These are phyloP conservation scores for Chlamydomonas incerta DNA, from an alignment of 139 green algal species.

Conservation along the genomic window DNA sequence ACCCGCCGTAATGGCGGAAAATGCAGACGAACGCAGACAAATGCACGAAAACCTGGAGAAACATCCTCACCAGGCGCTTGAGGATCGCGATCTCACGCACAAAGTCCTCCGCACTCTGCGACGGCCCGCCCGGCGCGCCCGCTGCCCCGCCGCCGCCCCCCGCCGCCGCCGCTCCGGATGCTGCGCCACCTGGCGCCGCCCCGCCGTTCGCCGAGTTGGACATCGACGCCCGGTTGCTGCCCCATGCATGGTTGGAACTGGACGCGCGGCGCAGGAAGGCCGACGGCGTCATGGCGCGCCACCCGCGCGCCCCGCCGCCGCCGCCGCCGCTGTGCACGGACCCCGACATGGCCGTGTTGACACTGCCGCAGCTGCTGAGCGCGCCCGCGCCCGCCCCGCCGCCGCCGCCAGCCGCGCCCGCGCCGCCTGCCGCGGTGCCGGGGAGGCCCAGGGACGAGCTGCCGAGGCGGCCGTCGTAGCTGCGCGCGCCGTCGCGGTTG, in stretches of 20 bases:
- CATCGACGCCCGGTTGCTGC: background rate
- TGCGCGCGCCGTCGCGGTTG: conserved; percentile 13
- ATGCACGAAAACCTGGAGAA: too few species aligned
- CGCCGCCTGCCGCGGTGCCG: background rate
- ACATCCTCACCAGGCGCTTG: conserved; percentile 58
- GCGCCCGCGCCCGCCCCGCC: background rate
- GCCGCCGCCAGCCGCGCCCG: background rate
- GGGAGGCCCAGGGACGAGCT: too few species aligned
- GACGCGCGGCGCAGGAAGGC: background rate
- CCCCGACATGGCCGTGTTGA: background rate
- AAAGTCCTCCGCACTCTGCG: conserved; percentile 51
- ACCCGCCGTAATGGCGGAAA: too few species aligned
- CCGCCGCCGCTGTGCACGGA: background rate
- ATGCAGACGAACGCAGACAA: too few species aligned
- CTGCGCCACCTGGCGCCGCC: too few species aligned
- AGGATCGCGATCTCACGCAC: conserved; percentile 71
- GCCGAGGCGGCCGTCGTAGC: conserved; percentile 1
- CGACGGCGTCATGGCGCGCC: conserved; percentile 10
- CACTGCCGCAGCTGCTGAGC: background rate
- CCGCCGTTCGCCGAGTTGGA: background rate
- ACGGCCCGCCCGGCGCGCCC: too few species aligned
- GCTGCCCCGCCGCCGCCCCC: background rate
- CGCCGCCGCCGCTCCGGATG: background rate
- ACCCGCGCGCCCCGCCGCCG: background rate
- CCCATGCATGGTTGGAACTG: background rate